Evolutionary conservation across 164 flowering plant genomes (phyloP).

Genomic region (Malania oleifera): DNA sequence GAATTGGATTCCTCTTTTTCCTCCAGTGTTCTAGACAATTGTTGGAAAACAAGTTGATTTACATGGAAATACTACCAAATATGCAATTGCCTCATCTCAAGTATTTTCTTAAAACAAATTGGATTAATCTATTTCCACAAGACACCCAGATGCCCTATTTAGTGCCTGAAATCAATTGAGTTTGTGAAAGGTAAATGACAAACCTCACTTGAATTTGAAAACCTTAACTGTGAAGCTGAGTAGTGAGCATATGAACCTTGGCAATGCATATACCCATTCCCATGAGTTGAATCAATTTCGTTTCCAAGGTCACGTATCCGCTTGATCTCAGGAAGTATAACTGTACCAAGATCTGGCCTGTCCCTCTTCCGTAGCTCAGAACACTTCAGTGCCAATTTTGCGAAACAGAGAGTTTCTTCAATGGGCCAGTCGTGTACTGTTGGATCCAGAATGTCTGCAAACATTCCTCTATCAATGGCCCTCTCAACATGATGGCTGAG

Average conservation of each 20-base stretch:
- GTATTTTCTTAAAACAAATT: too few species aligned
- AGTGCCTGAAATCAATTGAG: background rate
- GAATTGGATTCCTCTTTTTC: too few species aligned
- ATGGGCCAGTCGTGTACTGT: conserved; percentile 65
- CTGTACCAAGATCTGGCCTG: conserved; percentile 58
- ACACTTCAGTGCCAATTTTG: conserved; percentile 49
- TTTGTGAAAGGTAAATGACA: background rate
- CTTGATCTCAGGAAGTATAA: conserved; percentile 59
- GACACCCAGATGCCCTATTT: background rate
- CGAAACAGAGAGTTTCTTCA: conserved; percentile 41
- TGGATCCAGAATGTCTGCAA: conserved; percentile 50
- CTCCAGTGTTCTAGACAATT: too few species aligned
- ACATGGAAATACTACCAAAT: too few species aligned
- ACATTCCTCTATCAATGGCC: conserved; percentile 48
- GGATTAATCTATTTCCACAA: background rate
- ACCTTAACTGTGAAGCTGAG: conserved; percentile 5
- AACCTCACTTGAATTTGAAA: conserved; percentile 14
- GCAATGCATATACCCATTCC: conserved; percentile 4
- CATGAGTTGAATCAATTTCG: background rate
- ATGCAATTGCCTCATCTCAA: too few species aligned
- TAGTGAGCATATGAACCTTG: background rate
- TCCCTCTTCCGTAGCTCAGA: conserved; percentile 60
- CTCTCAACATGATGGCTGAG: conserved; percentile 49
- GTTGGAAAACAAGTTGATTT: too few species aligned
- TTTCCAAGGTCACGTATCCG: conserved; percentile 41